Evolutionary conservation across 2,329 filamentous ascomycete species (phyloP).

Genomic region (Verticillium alfalfae): DNA sequence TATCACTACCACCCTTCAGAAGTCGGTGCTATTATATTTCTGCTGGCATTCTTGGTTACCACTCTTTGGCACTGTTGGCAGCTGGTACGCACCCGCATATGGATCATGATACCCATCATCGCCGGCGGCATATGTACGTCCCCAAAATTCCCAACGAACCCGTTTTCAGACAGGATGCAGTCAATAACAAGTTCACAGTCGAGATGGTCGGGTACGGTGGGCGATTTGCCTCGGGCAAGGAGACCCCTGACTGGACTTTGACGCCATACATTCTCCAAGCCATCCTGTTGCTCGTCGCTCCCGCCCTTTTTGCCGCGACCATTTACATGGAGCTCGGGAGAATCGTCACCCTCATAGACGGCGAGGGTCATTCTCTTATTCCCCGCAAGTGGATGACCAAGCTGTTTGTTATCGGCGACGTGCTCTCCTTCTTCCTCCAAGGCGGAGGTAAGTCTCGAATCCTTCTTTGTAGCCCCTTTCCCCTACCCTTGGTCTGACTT

Average conservation of each 20-base stretch:
- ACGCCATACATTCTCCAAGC: conserved; percentile 25
- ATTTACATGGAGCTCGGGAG: conserved; percentile 34
- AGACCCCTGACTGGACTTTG: not conserved
- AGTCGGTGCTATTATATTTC: not conserved
- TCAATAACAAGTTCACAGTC: not conserved
- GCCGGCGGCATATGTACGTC: not conserved
- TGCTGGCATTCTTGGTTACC: not conserved
- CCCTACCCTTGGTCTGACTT: not conserved
- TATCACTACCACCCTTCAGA: not conserved
- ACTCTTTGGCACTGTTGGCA: not conserved
- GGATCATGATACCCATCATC: conserved; percentile 1
- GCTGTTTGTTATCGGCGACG: conserved; percentile 27
- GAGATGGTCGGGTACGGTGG: not conserved
- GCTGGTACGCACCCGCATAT: not conserved
- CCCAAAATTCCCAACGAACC: not conserved
- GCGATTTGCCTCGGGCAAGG: not conserved
- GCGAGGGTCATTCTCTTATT: conserved; percentile 26
- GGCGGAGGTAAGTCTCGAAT: not conserved
- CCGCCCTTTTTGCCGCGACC: conserved; percentile 30
- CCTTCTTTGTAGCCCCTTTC: not conserved
- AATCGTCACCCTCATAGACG: conserved; percentile 25
- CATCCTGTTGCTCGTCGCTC: conserved; percentile 23
- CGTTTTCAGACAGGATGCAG: not conserved
- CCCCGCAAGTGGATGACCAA: conserved; percentile 26
- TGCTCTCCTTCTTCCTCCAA: conserved; percentile 22